Conservation (phyloP, 2,329 filamentous ascomycete species). For the Botrytis cinerea region DNA sequence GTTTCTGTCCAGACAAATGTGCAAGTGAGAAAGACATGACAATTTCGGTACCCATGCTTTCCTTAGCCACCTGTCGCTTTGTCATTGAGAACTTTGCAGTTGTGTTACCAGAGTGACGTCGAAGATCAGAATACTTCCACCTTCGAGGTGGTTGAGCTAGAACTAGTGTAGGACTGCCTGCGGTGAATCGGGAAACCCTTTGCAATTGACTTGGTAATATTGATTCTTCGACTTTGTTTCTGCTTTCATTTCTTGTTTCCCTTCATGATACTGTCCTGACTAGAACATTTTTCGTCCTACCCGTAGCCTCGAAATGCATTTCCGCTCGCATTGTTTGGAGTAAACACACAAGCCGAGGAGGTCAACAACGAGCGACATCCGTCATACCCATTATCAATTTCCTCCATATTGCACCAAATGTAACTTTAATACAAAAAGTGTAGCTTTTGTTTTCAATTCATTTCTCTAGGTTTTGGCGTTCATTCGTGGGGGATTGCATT, state of each 20-base stretch:
- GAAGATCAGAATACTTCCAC: background rate
- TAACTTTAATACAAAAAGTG: background rate
- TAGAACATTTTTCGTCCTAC: background rate
- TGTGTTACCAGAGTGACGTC: background rate
- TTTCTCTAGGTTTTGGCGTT: background rate
- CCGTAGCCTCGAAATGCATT: background rate
- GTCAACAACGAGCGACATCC: background rate
- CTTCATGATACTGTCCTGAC: background rate
- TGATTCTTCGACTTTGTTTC: background rate
- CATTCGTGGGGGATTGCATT: background rate
- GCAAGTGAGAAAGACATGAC: background rate
- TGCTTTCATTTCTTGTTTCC: no score
- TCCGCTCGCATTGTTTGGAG: background rate
- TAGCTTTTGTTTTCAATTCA: no score
- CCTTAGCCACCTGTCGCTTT: background rate
- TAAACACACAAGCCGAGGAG: background rate
- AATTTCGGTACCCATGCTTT: background rate
- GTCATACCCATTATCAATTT: no score
- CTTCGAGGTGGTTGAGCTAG: background rate
- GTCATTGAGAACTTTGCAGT: background rate
- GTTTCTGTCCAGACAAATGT: background rate
- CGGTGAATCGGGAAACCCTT: background rate
- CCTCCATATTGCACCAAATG: no score
- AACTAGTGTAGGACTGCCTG: background rate
- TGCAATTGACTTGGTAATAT: background rate